Evolutionary conservation across 352 stramenopile genomes (phyloP), one percentile per base, ranked within the genome.

Genomic region (Pythium sp.): DNA sequence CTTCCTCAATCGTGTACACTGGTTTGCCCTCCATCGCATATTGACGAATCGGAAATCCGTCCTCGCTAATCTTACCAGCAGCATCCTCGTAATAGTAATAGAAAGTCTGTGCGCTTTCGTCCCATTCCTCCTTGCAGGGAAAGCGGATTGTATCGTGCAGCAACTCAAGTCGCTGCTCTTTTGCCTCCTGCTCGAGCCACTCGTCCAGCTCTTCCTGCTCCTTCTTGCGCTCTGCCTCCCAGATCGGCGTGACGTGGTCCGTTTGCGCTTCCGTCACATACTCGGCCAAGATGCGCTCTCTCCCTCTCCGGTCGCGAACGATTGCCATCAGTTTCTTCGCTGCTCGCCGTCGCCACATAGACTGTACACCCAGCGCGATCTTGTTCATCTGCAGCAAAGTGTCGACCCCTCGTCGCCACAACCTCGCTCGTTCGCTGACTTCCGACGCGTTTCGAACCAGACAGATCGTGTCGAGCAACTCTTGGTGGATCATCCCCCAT

Each of bases 171-270:
- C 82, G 74, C 15, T 76, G 68, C 4, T 65, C 67, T 26, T 74
- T 70, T 1, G 71, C 72, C 43, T 86, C 69, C 30, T 82, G 77
- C 9, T 63, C 47, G 3, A 77, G 38, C 71, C 76, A 91, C 28
- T 77, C 61, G 22, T 89, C 82, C 22, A 80, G 68, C 32, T 83
- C 76, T 26, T 80, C 58, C 15, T 86, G 75, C 56, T 92, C 85
- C 54, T 74, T 79, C 51, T 82, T 79, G 6, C 85, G 73, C 18
- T 95, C 87, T 20, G 67, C 65, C 59, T 87, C 70, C 87, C 85
- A 95, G 49, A 93, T 64, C 6, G 78, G 78, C 2, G 75, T 87
- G 56, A 93, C 85, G 28, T 82, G 77, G 58, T 93, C 82, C 14
- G 58, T 47, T 11, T 75, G 67, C n/a, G 80, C 76, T n/a, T 93